Evolutionary conservation across 1,284 basidiomycete species (phyloP), one percentile per base, ranked within the genome.

Genomic region (Ustilago cynodontis): DNA sequence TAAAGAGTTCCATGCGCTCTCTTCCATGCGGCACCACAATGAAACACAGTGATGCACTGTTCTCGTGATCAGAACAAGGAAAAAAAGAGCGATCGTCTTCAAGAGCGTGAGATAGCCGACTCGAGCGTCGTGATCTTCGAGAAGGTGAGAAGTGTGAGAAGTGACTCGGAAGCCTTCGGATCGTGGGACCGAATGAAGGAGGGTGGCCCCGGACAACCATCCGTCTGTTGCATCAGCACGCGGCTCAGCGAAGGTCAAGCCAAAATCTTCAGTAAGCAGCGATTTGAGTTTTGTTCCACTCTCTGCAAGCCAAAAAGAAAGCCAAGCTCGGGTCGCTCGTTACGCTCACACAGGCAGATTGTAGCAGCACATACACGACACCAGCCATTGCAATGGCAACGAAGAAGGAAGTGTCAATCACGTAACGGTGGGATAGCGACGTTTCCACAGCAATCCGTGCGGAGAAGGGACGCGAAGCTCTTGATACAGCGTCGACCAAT

Each of bases 121-220:
- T 47, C 41, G 56, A 26, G 43, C 13, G 13, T 24, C 56, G 26
- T 24, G 18, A 47, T 26, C 20, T 9, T 43, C 20, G 29, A 18
- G 18, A 31, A 31, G 29, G n/a, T 14, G 16, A n/a, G n/a, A n/a
- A n/a, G n/a, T n/a, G n/a, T n/a, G n/a, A n/a, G n/a, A n/a, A n/a
- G n/a, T n/a, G n/a, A 31, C n/a, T 47, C 63, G 63, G 63, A 65
- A 59, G 56, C 56, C 50, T 26, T 59, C 47, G 56, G 50, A 54
- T 45, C 63, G 63, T 65, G 63, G 50, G 63, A 65, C 45, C 28
- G 43, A 55, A 65, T 65, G 63, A 65, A 65, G 45, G 9, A 65
- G 63, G 63, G 63, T 65, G 43, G n/a, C n/a, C n/a, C 63, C 20
- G 28, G 47, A 59, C 39, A 33, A 51, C 31, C 35, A 50, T 37